Evolutionary conservation across 108 stramenopile species (phyloP).

Genomic region (Skeletonema menzelii): DNA sequence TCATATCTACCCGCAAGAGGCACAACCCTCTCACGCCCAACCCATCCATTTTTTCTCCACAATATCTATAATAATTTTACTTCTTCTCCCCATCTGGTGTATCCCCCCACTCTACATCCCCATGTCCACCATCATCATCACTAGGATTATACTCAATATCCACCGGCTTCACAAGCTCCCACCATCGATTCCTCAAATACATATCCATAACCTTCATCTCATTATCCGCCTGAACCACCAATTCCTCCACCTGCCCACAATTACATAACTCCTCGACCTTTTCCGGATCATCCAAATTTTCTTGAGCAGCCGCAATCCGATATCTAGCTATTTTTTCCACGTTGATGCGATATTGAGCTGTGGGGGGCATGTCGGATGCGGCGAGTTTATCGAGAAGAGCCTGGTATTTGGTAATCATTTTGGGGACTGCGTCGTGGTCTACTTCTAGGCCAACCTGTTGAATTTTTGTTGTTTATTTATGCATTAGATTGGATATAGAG

Average conservation of each 20-base stretch:
- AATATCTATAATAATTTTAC: conserved; percentile 1
- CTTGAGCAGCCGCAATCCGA: conserved; percentile 70
- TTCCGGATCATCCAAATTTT: conserved; percentile 84
- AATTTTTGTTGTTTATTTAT: background rate
- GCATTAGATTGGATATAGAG: too few species aligned
- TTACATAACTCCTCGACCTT: conserved; percentile 82
- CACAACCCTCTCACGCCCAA: background rate
- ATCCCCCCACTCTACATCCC: conserved; percentile 51
- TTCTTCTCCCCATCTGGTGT: conserved; percentile 35
- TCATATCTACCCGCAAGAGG: background rate
- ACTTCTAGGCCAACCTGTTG: conserved; percentile 80
- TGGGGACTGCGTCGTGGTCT: conserved; percentile 84
- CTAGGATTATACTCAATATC: conserved; percentile 66
- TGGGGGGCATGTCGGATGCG: conserved; percentile 84
- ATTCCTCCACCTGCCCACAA: conserved; percentile 92
- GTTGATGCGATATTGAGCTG: conserved; percentile 83
- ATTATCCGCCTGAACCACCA: conserved; percentile 89
- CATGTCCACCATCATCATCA: conserved; percentile 52
- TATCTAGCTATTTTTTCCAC: conserved; percentile 78
- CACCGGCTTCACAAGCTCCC: conserved; percentile 65
- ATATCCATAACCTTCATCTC: conserved; percentile 90
- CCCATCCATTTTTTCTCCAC: background rate
- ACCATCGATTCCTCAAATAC: conserved; percentile 80
- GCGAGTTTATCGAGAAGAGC: conserved; percentile 83
- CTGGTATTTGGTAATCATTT: conserved; percentile 81